Conservation (phyloP, 2,329 filamentous ascomycete genomes). For the Tolypocladium cylindrosporum region DNA sequence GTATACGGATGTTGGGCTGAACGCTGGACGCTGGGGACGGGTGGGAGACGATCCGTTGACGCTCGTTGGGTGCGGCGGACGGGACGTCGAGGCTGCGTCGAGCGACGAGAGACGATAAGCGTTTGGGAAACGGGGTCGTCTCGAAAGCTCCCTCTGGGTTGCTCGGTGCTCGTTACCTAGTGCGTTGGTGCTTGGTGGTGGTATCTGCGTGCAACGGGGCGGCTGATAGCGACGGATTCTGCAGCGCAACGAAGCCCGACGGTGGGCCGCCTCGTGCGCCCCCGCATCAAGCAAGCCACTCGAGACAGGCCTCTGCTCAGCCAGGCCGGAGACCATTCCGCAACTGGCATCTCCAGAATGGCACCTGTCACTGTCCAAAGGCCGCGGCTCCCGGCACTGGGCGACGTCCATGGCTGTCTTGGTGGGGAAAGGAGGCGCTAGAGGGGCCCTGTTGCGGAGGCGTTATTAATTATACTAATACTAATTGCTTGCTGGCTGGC, state of each 20-base stretch:
- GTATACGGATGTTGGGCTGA: neutral
- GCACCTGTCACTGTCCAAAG: neutral
- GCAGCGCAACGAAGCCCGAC: neutral
- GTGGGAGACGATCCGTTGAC: neutral
- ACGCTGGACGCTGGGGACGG: neutral
- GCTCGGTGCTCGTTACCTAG: neutral
- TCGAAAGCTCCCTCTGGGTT: neutral
- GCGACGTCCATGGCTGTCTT: neutral
- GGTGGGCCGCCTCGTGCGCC: neutral
- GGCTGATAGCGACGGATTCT: neutral
- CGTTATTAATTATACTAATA: neutral
- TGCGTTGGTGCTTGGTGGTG: neutral
- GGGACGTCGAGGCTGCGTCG: neutral
- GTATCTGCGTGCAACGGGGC: neutral
- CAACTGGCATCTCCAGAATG: neutral
- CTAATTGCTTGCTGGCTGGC: no score
- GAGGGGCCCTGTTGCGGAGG: neutral
- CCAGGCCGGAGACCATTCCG: neutral
- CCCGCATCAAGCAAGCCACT: neutral
- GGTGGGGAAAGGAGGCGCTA: neutral
- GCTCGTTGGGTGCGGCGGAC: neutral
- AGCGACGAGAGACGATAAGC: neutral
- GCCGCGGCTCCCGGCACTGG: neutral
- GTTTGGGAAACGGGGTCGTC: neutral
- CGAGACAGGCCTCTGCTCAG: neutral